Evolutionary conservation across 2,329 filamentous ascomycete genomes (phyloP).

Genomic region (Helotiales sp.): DNA sequence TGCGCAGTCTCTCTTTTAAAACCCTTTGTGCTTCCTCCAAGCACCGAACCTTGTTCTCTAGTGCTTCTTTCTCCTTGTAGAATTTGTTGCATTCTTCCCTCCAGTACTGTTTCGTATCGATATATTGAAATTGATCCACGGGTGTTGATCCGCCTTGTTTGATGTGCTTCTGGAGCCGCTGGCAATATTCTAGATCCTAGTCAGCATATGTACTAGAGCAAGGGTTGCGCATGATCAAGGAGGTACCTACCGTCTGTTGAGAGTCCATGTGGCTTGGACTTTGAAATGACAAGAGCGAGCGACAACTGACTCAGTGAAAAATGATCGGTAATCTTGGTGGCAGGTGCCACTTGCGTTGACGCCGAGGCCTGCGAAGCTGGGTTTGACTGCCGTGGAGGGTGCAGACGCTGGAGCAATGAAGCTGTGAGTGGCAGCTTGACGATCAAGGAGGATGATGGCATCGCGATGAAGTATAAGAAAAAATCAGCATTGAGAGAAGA

Average conservation of each 20-base stretch:
- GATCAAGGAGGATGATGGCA: not conserved
- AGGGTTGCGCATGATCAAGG: not conserved
- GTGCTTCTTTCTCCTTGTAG: slow-evolving; percentile 31
- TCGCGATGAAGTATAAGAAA: not conserved
- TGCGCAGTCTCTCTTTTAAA: not conserved
- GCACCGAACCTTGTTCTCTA: slow-evolving; percentile 33
- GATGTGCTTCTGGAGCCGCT: slow-evolving; percentile 31
- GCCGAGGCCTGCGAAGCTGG: not conserved
- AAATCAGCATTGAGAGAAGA: not conserved
- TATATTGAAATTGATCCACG: slow-evolving; percentile 28
- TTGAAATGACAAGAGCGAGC: slow-evolving; percentile 36
- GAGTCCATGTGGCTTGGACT: slow-evolving; percentile 30
- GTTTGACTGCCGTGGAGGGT: not conserved
- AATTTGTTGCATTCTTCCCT: slow-evolving; percentile 36
- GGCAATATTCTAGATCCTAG: slow-evolving; percentile 33
- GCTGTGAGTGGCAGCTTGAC: slow-evolving; percentile 8
- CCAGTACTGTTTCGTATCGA: slow-evolving; percentile 40
- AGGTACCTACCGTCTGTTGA: slow-evolving; percentile 34
- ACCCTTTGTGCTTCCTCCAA: slow-evolving; percentile 28
- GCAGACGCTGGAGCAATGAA: not conserved
- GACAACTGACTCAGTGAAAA: slow-evolving; percentile 36
- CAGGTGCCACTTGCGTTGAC: not conserved
- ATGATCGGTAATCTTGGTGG: slow-evolving; percentile 15
- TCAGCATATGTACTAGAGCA: slow-evolving; percentile 10
- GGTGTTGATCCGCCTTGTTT: slow-evolving; percentile 16